Base-by-base conservation (phyloP, 345 rosid species). In the Euphorbia pulcherrima region DNA sequence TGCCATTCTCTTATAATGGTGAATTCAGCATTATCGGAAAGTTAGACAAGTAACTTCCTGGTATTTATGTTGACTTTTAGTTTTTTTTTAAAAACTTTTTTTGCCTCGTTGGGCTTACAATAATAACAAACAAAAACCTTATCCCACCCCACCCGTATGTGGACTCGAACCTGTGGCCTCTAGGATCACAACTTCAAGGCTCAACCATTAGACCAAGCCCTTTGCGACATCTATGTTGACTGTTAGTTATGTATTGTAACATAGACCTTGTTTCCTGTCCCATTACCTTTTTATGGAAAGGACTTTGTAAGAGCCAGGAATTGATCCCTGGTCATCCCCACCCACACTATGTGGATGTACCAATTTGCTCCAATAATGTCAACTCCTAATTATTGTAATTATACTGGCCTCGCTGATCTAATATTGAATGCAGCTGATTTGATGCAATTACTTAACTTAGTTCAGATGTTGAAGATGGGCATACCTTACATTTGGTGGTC, bases 381-480 rank as follows among this genome's bases (percentile, higher is more conserved):
- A 14, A 12, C 29, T 47, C 8, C 18, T 35, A 10, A 13, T 8
- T 24, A 35, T 2, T 68, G 23, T 68, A 17, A 18, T 59, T 8
- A 23, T 18, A 40, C 4, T 37, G 1, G 8, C 14, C 20, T 48
- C 60, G n/a, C 8, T 23, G 21, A 40, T 18, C 20, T 48, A n/a
- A 26, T 17, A 5, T 52, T 37, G 51, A 55, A 5, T 37, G 28
- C 18, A 28, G 41, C 47, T 46, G 44, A 21, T 26, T 71, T 47
- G 40, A n/a, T 58, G 20, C 62, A 40, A 52, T 70, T 44, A 53
- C 85, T 82, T 83, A 84, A 85, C 75, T 20, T 71, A 70, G 41
- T 68, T 67, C 74, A 89, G 96, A 89, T 80, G 92, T 89, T 26
- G 96, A 89, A 83, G 92, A 89, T 60, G 92, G 96, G 69, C 96